Evolutionary conservation across 1,284 basidiomycete species (phyloP), one percentile per base, ranked within the genome.

Genomic region (Apiotrichum sp.): DNA sequence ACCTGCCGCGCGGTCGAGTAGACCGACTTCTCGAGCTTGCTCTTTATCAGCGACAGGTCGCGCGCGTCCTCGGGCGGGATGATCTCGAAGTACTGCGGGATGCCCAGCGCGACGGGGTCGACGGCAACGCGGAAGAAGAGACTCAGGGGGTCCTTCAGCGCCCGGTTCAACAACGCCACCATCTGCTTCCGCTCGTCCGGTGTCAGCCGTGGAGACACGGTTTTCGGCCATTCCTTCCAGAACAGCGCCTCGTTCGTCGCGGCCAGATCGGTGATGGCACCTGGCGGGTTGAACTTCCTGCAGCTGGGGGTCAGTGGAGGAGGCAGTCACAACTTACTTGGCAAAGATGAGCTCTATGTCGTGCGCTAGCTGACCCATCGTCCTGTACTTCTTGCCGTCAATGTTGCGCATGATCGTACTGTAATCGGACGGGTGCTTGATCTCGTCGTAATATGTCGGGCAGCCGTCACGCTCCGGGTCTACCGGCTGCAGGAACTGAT

Each of bases 391-490:
- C 52, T 65, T 69, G 47, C 31, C 22, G 41, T 81, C 80, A 52
- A 96, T 77, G 69, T 90, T 93, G 49, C 79, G 79, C 38, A 76
- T 74, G 69, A 98, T 89, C 9, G 93, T 96, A 9, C 84, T 84
- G 54, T 98, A 85, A 76, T 98, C 93, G 92, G 98, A 98, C 6
- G 96, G 96, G 61, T 87, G 77, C 62, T 84, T 80, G 71, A 99
- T 97, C 77, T 98, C 96, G 9, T 96, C 85, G 57, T 88, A 85
- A 73, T 98, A 98, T 86, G 89, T 91, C 42, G 89, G 92, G 73
- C 87, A 93, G 33, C 86, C 90, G 75, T 88, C 88, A 50, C 77
- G 71, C 6, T 86, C 75, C 0, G 93, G 88, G 73, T 98, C 88
- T 13, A 98, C 95, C 2, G 95, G 92, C 16, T 81, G 80, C 42